Conservation (phyloP, 306 rosid species). For the Pterocarpus santalinus region DNA sequence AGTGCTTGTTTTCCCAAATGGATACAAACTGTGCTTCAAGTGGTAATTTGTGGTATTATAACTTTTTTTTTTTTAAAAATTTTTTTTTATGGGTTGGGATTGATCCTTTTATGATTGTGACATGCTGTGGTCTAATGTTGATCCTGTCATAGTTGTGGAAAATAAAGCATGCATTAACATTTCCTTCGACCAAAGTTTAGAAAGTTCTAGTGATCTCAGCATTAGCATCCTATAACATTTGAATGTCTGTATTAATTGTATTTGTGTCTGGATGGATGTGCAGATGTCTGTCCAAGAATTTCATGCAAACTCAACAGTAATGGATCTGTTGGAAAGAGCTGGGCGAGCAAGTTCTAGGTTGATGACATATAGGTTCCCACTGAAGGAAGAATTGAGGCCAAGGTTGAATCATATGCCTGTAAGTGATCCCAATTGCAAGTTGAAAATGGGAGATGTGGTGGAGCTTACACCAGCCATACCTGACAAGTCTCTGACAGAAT, state of each 20-base stretch:
- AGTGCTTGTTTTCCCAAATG: neutral
- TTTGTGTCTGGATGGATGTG: conserved; percentile 30
- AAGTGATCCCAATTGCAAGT: conserved; percentile 74
- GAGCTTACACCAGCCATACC: conserved; percentile 89
- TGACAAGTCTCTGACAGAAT: conserved; percentile 77
- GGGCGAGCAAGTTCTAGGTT: conserved; percentile 78
- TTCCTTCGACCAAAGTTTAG: neutral
- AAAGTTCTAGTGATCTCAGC: neutral
- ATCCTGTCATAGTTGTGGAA: neutral
- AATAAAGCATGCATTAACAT: conserved; percentile 18
- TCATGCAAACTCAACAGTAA: conserved; percentile 72
- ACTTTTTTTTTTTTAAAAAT: too few species aligned
- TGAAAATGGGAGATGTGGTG: conserved; percentile 95
- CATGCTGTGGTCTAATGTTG: neutral
- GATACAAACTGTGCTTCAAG: neutral
- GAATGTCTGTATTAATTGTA: neutral
- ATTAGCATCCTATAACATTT: conserved; percentile 10
- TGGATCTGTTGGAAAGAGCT: conserved; percentile 74
- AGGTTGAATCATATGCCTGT: conserved; percentile 80
- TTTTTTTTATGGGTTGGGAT: neutral
- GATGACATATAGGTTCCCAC: conserved; percentile 77
- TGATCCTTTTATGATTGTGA: neutral
- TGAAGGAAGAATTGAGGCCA: conserved; percentile 95
- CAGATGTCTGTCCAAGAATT: conserved; percentile 99
- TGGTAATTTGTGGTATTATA: neutral